Conservation (phyloP, 140 eudicot genomes). For the Anethum foeniculum region DNA sequence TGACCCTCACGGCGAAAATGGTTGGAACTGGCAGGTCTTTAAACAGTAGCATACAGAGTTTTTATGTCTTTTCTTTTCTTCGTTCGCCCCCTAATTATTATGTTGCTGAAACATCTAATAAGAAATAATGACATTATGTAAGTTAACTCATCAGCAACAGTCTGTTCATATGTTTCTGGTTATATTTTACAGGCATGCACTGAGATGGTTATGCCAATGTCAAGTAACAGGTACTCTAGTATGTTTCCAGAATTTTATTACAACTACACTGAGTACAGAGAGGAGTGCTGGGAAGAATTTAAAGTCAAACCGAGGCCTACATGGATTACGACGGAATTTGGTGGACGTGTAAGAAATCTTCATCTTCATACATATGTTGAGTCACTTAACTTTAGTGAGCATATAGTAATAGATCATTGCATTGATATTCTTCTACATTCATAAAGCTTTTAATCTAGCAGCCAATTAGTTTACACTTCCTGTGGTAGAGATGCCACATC, state of each 20-base stretch:
- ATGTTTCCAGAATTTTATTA: constrained; percentile 64
- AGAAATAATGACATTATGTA: not conserved
- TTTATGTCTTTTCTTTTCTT: not conserved
- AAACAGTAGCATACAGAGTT: not conserved
- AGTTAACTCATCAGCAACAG: not conserved
- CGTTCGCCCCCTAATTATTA: not conserved
- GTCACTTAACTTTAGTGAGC: not conserved
- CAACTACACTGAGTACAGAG: constrained; percentile 40
- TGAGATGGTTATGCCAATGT: constrained; percentile 93
- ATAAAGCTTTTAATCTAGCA: not conserved
- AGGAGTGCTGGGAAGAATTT: constrained; percentile 47
- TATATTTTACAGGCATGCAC: constrained; percentile 67
- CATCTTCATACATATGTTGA: not conserved
- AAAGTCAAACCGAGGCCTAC: constrained; percentile 68
- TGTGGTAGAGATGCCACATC: not conserved
- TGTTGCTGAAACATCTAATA: not conserved
- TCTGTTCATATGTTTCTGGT: not conserved
- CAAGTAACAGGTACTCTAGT: constrained; percentile 50
- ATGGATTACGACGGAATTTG: constrained; percentile 88
- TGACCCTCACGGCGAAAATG: constrained; percentile 87
- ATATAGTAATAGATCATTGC: not conserved
- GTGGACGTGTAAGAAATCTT: constrained; percentile 69
- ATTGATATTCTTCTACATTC: not conserved
- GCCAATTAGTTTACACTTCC: not conserved
- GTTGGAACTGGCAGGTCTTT: constrained; percentile 94